Evolutionary conservation across 1,139 yeast genomes (phyloP), one percentile per base, ranked within the genome.

Genomic region (Kodamaea fungicola): DNA sequence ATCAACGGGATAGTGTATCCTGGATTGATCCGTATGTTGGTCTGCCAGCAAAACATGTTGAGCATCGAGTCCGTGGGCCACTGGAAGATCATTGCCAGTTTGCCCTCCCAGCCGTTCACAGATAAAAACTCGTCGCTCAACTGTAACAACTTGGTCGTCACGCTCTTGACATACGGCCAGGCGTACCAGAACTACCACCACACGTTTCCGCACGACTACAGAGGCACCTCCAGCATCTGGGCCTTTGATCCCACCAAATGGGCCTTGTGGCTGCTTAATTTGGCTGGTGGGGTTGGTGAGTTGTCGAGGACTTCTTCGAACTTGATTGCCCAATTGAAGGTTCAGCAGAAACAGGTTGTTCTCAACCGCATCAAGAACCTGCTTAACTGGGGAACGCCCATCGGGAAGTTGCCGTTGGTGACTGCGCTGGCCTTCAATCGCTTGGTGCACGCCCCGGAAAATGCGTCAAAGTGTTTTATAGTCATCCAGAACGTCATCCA

Each of bases 371-470:
- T 76, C 47, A 67, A 80, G 44, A 71, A 81, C n/a, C 78, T 76
- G 46, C 62, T 83, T 33, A 80, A 80, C 51, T 83, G 90, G 90
- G 90, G 90, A 2, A 80, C 85, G 0, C 85, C 89, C 2, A 78
- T 83, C 31, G 81, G 83, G 29, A 77, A 76, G 46, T 59, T 83
- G 10, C 89, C 90, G 0, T 62, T 76, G 30, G 62, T 71, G 27
- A 57, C 68, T 1, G 68, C 77, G 0, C 68, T 64, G 31, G 83
- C 80, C 38, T 81, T 81, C 47, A 68, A 67, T 35, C 49, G 62
- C 27, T 57, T 69, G 8, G 55, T 67, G 23, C 50, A 58, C 2
- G 59, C 71, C 1, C 59, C 71, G 0, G 54, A 59, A 13, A 63
- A 68, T 41, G 57, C 59, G 41, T 69, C 67, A 41, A 52, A 73